Evolutionary conservation across 148 eudicot species (phyloP).

Genomic region (Dysphania ambrosioides): DNA sequence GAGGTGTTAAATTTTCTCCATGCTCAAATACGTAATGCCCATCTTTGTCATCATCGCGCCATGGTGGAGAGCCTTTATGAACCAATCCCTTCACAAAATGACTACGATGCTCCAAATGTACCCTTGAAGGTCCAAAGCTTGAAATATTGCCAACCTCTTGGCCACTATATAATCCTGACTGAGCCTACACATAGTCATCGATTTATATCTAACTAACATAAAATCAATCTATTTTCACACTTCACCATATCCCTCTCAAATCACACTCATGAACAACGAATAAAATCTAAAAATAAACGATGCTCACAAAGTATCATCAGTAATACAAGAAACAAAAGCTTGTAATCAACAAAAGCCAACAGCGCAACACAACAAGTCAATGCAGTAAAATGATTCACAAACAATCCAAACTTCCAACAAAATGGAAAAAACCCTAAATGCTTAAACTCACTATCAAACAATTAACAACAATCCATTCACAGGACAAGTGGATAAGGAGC

Average conservation of each 20-base stretch:
- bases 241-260: slow-evolving; percentile 23
- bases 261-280: slow-evolving; percentile 20
- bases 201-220: slow-evolving; percentile 51
- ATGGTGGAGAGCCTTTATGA: slow-evolving; percentile 93
- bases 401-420: not conserved
- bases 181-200: slow-evolving; percentile 96
- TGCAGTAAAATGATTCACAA: not conserved
- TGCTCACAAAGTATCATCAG: not conserved
- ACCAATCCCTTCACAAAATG: slow-evolving; percentile 70
- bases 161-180: slow-evolving; percentile 82
- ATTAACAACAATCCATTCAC: not conserved
- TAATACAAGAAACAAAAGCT: slow-evolving; percentile 13
- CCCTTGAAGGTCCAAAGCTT: slow-evolving; percentile 77
- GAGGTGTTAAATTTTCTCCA: slow-evolving; percentile 94
- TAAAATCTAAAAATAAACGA: not conserved
- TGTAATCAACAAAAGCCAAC: not conserved
- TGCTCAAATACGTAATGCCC: slow-evolving; percentile 96
- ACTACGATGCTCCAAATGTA: slow-evolving; percentile 64
- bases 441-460: not conserved
- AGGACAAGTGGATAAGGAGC: not conserved
- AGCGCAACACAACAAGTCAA: not conserved
- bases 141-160: slow-evolving; percentile 84
- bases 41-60: slow-evolving; percentile 98
- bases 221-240: slow-evolving; percentile 37
- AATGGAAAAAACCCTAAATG: not conserved